Evolutionary conservation across 2,329 filamentous ascomycete species (phyloP).

Genomic region (Penicillium sp.): DNA sequence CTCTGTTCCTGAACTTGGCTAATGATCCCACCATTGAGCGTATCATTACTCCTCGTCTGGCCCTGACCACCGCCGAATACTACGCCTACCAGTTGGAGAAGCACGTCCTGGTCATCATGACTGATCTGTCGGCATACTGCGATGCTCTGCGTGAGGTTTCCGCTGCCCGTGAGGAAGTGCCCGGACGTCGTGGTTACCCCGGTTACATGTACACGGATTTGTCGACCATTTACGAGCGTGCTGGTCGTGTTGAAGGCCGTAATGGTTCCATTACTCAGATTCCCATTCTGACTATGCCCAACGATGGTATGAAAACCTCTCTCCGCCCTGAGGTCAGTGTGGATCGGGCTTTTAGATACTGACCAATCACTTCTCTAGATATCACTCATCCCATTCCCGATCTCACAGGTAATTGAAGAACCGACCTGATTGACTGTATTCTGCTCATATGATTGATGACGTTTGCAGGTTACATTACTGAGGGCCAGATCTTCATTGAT

Average conservation of each 20-base stretch:
- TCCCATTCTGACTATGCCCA: conserved; percentile 98
- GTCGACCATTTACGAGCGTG: conserved; percentile 99
- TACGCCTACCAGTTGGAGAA: conserved; percentile 99
- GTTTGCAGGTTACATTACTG: conserved; percentile 40
- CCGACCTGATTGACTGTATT: neutral
- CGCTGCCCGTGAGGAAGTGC: conserved; percentile 96
- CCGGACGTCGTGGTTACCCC: conserved; percentile 97
- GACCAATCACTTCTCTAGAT: conserved; percentile 53
- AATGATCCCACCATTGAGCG: conserved; percentile 99
- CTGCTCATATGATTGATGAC: neutral
- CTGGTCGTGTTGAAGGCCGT: conserved; percentile 92
- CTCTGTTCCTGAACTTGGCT: conserved; percentile 97
- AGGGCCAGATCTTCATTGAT: conserved; percentile 98
- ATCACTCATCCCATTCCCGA: conserved; percentile 99
- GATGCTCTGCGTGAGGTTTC: conserved; percentile 98
- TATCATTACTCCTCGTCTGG: conserved; percentile 98
- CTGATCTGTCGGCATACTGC: conserved; percentile 96
- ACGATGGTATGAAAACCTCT: conserved; percentile 69
- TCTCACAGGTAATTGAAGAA: conserved; percentile 68
- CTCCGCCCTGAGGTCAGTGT: neutral
- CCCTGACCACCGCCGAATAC: conserved; percentile 97
- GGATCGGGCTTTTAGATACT: neutral
- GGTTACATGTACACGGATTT: conserved; percentile 99
- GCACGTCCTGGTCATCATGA: conserved; percentile 98
- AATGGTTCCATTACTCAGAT: conserved; percentile 99